Percentiles rank a stretch among this genome's conserved stretches.
Conservation (phyloP, 2,329 filamentous ascomycete species). For the Camillea tinctor region DNA sequence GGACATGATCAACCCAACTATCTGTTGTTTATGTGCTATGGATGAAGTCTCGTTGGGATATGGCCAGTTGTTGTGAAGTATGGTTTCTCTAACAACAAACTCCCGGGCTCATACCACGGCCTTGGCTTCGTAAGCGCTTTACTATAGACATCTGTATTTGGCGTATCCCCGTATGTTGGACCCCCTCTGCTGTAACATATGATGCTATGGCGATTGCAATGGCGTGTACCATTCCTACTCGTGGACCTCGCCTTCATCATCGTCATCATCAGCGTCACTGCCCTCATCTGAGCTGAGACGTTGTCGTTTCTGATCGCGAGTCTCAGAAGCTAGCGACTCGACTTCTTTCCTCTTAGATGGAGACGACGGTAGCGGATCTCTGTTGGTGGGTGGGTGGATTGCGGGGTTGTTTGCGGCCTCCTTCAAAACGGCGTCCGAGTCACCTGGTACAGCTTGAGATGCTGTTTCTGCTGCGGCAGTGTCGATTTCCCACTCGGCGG, state of each 20-base stretch:
- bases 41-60: background rate
- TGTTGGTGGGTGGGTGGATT: slow-evolving; percentile 32
- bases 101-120: background rate
- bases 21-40: background rate
- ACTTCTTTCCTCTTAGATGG: slow-evolving; percentile 42
- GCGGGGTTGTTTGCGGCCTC: slow-evolving; percentile 32
- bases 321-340: slow-evolving; percentile 36
- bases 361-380: slow-evolving; percentile 36
- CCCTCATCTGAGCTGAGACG: slow-evolving; percentile 40
- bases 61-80: background rate
- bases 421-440: slow-evolving; percentile 32
- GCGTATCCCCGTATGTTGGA: background rate
- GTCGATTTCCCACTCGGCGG: slow-evolving; percentile 28
- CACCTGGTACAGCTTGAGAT: slow-evolving; percentile 34
- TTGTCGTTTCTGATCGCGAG: slow-evolving; percentile 43
- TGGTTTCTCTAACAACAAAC: background rate
- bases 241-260: slow-evolving; percentile 47
- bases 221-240: slow-evolving; percentile 21
- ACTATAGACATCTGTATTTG: background rate
- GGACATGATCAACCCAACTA: background rate
- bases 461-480: slow-evolving; percentile 32
- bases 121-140: background rate
- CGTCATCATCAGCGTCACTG: slow-evolving; percentile 29
- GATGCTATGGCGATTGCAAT: background rate
- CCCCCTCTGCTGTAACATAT: background rate